A percentile compares a stretch with the other conserved stretches of the same genome.
phyloP scores from a whole-genome alignment of 2,329 filamentous ascomycete genomes.

The Sporothrix curviconia region DNA sequence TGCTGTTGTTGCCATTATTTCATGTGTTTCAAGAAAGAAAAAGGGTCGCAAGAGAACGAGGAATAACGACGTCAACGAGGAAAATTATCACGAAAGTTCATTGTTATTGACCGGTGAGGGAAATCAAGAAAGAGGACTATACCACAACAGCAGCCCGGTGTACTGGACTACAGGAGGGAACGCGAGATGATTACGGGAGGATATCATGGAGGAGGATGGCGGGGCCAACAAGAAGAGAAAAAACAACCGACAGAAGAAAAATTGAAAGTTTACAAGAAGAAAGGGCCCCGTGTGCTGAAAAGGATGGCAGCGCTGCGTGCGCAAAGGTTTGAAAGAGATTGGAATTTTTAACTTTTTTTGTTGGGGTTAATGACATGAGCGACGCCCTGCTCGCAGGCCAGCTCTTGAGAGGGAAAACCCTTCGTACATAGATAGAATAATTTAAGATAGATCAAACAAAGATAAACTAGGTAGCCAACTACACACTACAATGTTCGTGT shows the following conservation, averaged over 20 bases:
- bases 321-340: too few species aligned
- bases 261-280: neutral
- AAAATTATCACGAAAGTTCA: neutral
- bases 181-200: neutral
- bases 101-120: neutral
- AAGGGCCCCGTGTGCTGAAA: too few species aligned
- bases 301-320: too few species aligned
- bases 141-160: neutral
- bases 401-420: too few species aligned
- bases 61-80: conserved; percentile 2
- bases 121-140: neutral
- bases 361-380: too few species aligned
- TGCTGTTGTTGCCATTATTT: neutral
- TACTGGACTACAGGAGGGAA: neutral
- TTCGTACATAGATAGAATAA: too few species aligned
- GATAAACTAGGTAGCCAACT: too few species aligned
- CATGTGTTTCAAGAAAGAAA: neutral
- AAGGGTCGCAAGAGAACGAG: neutral
- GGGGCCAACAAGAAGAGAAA: too few species aligned
- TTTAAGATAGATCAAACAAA: too few species aligned
- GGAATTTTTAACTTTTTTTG: too few species aligned
- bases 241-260: neutral
- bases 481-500: too few species aligned
- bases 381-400: too few species aligned
- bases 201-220: neutral